Evolutionary conservation across 176 grass and related monocot species (phyloP).

Genomic region (Hyparrhenia diplandra): DNA sequence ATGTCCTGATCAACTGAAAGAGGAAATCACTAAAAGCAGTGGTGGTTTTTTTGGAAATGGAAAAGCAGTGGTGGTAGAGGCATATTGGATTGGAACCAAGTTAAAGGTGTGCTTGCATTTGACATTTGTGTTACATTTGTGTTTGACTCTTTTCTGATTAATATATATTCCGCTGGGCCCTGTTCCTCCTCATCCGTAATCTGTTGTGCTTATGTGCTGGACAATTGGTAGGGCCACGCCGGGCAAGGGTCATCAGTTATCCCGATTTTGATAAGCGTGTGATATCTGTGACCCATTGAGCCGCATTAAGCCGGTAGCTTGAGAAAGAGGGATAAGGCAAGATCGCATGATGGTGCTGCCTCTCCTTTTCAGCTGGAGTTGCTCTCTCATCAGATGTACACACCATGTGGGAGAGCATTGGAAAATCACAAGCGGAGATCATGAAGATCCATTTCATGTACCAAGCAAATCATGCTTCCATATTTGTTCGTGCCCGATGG

Average conservation of each 20-base stretch:
- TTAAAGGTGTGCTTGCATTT: slow-evolving; percentile 22
- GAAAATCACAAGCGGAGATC: not conserved
- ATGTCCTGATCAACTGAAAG: slow-evolving; percentile 4
- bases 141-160: slow-evolving; percentile 21
- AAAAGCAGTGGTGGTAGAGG: not conserved
- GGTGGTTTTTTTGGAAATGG: too few species aligned
- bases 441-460: slow-evolving; percentile 8
- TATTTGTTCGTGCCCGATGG: not conserved
- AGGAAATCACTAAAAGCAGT: slow-evolving; percentile 23
- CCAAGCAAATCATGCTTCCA: not conserved
- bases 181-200: not conserved
- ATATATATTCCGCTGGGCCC: slow-evolving; percentile 12
- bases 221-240: not conserved
- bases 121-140: slow-evolving; percentile 21
- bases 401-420: slow-evolving; percentile 10
- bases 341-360: slow-evolving; percentile 7
- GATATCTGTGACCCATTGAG: slow-evolving; percentile 13
- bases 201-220: not conserved
- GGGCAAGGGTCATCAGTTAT: slow-evolving; percentile 20
- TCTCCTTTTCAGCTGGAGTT: slow-evolving; percentile 14
- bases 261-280: slow-evolving; percentile 4
- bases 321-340: slow-evolving; percentile 18
- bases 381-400: slow-evolving; percentile 9
- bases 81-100: slow-evolving; percentile 10
- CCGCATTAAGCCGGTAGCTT: slow-evolving; percentile 21